Conservation (phyloP, 2,329 filamentous ascomycete genomes). For the Verticillium tricorpus region DNA sequence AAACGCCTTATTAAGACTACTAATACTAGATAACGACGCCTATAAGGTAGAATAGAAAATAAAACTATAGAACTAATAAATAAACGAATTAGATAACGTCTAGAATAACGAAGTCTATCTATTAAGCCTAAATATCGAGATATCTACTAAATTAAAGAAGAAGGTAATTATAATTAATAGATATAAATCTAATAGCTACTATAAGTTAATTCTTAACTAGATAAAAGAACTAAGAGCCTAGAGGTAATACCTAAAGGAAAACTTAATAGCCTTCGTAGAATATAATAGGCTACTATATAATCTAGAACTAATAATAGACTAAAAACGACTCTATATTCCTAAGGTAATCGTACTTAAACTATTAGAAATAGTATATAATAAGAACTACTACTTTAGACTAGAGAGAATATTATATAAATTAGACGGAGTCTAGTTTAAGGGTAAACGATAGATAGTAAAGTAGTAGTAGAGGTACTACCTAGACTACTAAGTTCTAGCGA, state of each 20-base stretch:
- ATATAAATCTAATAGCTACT: not conserved
- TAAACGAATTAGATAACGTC: not conserved
- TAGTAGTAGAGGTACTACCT: no score
- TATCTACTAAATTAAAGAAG: constrained; percentile 9
- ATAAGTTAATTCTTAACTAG: not conserved
- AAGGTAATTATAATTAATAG: constrained; percentile 7
- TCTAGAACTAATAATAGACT: not conserved
- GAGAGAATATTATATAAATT: no score
- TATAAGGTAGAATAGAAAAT: no score
- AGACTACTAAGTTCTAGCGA: no score
- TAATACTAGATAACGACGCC: no score
- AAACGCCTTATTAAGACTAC: no score
- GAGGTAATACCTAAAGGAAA: not conserved
- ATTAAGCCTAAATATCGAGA: not conserved
- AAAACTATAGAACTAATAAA: not conserved
- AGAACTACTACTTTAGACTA: not conserved
- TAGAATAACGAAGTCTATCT: not conserved
- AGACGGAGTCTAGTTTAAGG: no score
- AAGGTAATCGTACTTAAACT: not conserved
- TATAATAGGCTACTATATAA: not conserved
- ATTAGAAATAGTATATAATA: not conserved
- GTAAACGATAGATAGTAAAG: no score
- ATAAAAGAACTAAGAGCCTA: not conserved
- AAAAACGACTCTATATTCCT: not conserved
- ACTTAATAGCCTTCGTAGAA: not conserved